Percentiles rank a stretch among this genome's conserved stretches.
phyloP scores from a whole-genome alignment of 441 rosid species.

The Pelargonium hybrid region DNA sequence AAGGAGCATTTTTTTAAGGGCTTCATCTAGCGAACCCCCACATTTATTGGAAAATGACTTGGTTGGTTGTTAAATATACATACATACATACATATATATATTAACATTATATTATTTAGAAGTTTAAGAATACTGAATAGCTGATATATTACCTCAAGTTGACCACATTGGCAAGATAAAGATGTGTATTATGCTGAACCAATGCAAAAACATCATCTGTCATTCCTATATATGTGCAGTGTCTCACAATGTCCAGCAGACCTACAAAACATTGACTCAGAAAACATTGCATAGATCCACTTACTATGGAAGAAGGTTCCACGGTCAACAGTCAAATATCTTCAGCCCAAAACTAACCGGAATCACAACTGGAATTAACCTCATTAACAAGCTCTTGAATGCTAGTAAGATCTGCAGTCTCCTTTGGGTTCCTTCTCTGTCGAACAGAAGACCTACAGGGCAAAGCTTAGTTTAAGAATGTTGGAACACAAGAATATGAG shows the following conservation, averaged over 20 bases:
- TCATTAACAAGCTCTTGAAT: constrained; percentile 66
- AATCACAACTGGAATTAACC: constrained; percentile 52
- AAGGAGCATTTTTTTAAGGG: no score
- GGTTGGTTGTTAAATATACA: no score
- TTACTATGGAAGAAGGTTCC: constrained; percentile 1
- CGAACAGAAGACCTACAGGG: constrained; percentile 54
- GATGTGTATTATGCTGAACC: constrained; percentile 79
- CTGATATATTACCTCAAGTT: constrained; percentile 53
- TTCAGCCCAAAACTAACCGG: constrained; percentile 34
- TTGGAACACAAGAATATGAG: no score
- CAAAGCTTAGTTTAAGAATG: no score
- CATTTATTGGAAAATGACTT: no score
- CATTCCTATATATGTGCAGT: constrained; percentile 94
- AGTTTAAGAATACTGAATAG: constrained; percentile 2
- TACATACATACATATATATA: not conserved
- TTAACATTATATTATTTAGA: constrained; percentile 3
- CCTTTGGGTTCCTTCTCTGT: constrained; percentile 83
- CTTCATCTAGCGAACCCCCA: no score
- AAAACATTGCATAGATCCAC: constrained; percentile 5
- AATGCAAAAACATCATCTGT: constrained; percentile 82
- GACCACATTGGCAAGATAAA: constrained; percentile 81
- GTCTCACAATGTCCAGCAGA: constrained; percentile 59
- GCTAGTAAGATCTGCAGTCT: constrained; percentile 90
- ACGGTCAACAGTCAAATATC: constrained; percentile 11
- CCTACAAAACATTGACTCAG: constrained; percentile 33